Base-by-base conservation (phyloP, 1,284 basidiomycete genomes). In the Phlebopus sp. region DNA sequence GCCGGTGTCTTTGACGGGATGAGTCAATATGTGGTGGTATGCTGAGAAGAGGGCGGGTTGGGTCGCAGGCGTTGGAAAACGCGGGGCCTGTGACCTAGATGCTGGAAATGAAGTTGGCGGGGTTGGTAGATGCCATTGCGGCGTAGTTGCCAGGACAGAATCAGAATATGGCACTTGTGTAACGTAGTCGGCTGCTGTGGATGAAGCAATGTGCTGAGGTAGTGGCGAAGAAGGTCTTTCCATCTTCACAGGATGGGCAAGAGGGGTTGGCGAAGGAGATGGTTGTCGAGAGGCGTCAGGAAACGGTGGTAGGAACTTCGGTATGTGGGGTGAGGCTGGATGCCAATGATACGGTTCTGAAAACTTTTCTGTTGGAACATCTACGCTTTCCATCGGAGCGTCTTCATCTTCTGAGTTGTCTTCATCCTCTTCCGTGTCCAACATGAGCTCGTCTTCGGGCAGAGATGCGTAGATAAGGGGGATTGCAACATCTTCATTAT, bases 21-120 rank as follows among this genome's bases (percentile, higher is more conserved):
- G 79, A 0, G 81, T 84, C 45, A 86, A 75, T 50, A 86, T 79
- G 55, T 89, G 80, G 53, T 86, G 86, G 57, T 86, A 87, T 3
- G 85, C 86, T 5, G 71, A 69, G 35, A 84, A 61, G n/a, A 88
- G 73, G 0, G 83, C 71, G 1, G 74, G 81, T 56, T 85, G 82
- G 9, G 76, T 75, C 49, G 76, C 75, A 0, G 78, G 79, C 0
- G 59, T 64, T 17, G 72, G 58, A 23, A 71, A 60, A 5, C 65
- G 65, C 15, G 54, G 21, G 13, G 53, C 46, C 51, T 50, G 59
- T 10, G 49, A 50, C 35, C 47, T 64, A 48, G 42, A 54, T 21
- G 38, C 49, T 45, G 39, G 54, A 4, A 59, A 52, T 1, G 59
- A 56, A 11, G 67, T 58, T 4, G 64, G 60, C n/a, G 69, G 58